Percentiles rank a stretch among this genome's conserved stretches.
These are phyloP conservation scores for Saturnispora gosingensis DNA, from an alignment of 805 yeast genomes.

Conservation along the genomic window DNA sequence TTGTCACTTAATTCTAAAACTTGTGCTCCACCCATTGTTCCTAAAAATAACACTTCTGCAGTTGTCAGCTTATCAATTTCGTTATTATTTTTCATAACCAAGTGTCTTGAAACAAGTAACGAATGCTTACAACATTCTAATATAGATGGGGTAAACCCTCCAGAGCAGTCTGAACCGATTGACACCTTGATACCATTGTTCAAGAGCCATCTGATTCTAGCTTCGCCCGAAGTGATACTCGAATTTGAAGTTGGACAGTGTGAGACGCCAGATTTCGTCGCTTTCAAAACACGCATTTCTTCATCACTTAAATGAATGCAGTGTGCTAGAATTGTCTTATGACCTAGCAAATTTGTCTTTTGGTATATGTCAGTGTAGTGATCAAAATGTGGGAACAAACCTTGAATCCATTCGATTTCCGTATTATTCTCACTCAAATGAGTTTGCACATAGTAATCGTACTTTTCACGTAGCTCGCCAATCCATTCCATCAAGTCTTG, in stretches of 20 bases:
- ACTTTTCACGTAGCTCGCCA: constrained; percentile 44
- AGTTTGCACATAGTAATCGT: constrained; percentile 68
- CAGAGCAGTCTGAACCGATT: constrained; percentile 73
- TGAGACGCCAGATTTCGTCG: constrained; percentile 58
- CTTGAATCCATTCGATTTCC: constrained; percentile 67
- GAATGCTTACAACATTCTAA: constrained; percentile 63
- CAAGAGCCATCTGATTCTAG: constrained; percentile 64
- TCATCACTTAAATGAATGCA: constrained; percentile 64
- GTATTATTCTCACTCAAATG: constrained; percentile 76
- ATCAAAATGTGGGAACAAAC: constrained; percentile 61
- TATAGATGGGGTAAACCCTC: constrained; percentile 63
- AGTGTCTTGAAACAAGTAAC: constrained; percentile 58
- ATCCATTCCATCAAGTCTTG: constrained; percentile 50
- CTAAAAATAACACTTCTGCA: constrained; percentile 67
- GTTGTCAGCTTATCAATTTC: constrained; percentile 45
- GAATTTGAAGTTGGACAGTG: constrained; percentile 94
- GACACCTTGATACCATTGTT: constrained; percentile 64
- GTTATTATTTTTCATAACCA: constrained; percentile 46
- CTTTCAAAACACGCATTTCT: constrained; percentile 52
- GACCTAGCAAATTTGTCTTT: constrained; percentile 46
- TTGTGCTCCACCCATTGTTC: constrained; percentile 85
- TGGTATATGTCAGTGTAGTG: constrained; percentile 75
- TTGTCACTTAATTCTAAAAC: constrained; percentile 49
- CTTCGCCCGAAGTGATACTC: constrained; percentile 83
- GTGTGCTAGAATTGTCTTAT: constrained; percentile 78